A percentile compares a stretch with the other conserved stretches of the same genome.
Evolutionary conservation across 2,329 filamentous ascomycete species (phyloP).

Genomic region (Sordariomycetes sp.): DNA sequence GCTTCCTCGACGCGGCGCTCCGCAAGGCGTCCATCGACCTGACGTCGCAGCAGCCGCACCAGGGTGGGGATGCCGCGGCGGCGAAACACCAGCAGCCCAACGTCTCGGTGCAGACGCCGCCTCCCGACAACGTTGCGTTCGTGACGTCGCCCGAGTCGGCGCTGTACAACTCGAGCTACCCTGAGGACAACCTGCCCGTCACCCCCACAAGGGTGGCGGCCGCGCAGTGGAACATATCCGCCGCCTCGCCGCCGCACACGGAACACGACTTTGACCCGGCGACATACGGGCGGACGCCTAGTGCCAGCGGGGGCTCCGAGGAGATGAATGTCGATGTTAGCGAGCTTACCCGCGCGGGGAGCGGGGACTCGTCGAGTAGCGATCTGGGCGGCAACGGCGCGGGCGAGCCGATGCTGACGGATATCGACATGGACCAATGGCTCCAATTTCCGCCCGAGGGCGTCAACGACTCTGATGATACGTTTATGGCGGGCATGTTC

Average conservation of each 20-base stretch:
- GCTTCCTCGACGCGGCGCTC: slow-evolving; percentile 85
- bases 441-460: slow-evolving; percentile 41
- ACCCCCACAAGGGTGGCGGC: not conserved
- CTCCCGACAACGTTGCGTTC: slow-evolving; percentile 33
- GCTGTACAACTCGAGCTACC: slow-evolving; percentile 18
- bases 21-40: slow-evolving; percentile 74
- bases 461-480: slow-evolving; percentile 23
- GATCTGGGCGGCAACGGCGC: slow-evolving; percentile 14
- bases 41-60: slow-evolving; percentile 20
- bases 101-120: slow-evolving; percentile 31
- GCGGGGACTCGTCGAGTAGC: not conserved
- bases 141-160: slow-evolving; percentile 24
- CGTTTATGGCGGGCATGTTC: slow-evolving; percentile 20
- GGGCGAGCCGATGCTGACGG: slow-evolving; percentile 37
- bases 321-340: slow-evolving; percentile 24
- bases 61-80: slow-evolving; percentile 18
- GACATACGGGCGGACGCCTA: slow-evolving; percentile 26
- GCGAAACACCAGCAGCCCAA: slow-evolving; percentile 12
- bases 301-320: slow-evolving; percentile 28
- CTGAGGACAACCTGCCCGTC: not conserved
- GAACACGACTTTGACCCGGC: slow-evolving; percentile 23
- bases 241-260: slow-evolving; percentile 27
- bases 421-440: slow-evolving; percentile 46
- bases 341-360: slow-evolving; percentile 23
- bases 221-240: slow-evolving; percentile 1